Base-by-base conservation (phyloP, 140 eudicot genomes). In the Erigeron philadelphicus region DNA sequence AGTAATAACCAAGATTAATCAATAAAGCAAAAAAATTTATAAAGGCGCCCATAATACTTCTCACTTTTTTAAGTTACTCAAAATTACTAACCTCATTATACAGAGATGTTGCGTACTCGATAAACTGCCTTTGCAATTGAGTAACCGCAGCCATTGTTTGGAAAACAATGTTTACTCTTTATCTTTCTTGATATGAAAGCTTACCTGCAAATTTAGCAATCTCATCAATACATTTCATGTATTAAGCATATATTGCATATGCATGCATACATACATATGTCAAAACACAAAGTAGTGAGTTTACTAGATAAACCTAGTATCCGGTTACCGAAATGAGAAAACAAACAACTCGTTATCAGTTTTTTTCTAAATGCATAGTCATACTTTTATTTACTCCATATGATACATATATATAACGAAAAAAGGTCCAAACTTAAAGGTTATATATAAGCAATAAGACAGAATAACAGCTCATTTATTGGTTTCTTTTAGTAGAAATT, bases 101-200 rank as follows among this genome's bases (percentile, higher is more conserved):
- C 78, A 84, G 56, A 54, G 89, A 84, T 41, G 84, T 67, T 47
- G 84, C 64, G 82, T 81, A 79, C 15, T 84, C 89, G 11, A 81
- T 71, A 78, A 81, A 79, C 31, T 78, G 79, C 23, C 89, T 81
- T 81, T 84, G 89, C 86, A 84, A 75, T 74, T 78, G 86, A 81
- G 43, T 0, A 7, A 78, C 82, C 9, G 73, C 48, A 64, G 74
- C 78, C 82, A 78, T 78, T 21, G 58, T 41, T 71, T 21, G 50
- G 52, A 69, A 40, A 50, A 76, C 13, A 8, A 13, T 35, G 52
- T 18, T 57, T 60, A 62, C 64, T 17, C 7, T 53, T 71, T 65
- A 38, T 40, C 21, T 43, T 64, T 72, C 77, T 64, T 25, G 65
- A 68, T 48, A 67, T 40, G 57, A 19, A 61, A 49, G 23, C 57